phyloP scores from a whole-genome alignment of 495 filamentous ascomycete genomes.

The Penicillium chermesinum region DNA sequence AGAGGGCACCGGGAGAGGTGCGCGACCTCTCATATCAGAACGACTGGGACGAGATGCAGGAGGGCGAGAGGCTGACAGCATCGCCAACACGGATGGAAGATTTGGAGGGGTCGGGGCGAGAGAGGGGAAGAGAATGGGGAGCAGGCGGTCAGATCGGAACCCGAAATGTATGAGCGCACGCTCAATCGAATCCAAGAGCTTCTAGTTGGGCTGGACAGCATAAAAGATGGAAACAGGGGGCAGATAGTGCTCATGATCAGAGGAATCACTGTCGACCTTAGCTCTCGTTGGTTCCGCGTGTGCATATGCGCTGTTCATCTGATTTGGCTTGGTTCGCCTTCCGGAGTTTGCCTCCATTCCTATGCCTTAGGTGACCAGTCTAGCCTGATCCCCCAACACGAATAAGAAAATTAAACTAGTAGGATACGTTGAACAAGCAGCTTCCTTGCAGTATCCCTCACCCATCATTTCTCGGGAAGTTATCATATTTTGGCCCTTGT shows the following conservation, averaged over 20 bases:
- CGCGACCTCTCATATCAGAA: conserved; percentile 43
- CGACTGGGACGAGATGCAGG: conserved; percentile 19
- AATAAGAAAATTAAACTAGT: background rate
- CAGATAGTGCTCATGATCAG: no score
- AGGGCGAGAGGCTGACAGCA: conserved; percentile 24
- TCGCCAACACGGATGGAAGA: conserved; percentile 14
- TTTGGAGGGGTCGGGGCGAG: conserved; percentile 26
- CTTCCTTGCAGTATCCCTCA: background rate
- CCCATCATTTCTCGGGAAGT: background rate
- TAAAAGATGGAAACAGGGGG: background rate
- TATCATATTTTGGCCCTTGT: background rate
- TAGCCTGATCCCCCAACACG: background rate
- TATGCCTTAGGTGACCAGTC: background rate
- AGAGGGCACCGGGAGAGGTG: conserved; percentile 37
- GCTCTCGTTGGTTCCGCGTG: conserved; percentile 5
- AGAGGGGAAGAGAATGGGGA: conserved; percentile 11
- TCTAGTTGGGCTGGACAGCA: background rate
- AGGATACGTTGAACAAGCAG: background rate
- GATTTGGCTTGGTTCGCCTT: conserved; percentile 19
- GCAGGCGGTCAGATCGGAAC: conserved; percentile 13
- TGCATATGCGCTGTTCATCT: conserved; percentile 16
- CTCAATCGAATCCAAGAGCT: background rate
- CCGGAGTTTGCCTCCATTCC: conserved; percentile 22
- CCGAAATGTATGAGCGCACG: conserved; percentile 2
- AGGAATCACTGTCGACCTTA: conserved; percentile 1